Evolutionary conservation across 179 eudicot genomes (phyloP), one percentile per base, ranked within the genome.

Genomic region (Spergularia azorica): DNA sequence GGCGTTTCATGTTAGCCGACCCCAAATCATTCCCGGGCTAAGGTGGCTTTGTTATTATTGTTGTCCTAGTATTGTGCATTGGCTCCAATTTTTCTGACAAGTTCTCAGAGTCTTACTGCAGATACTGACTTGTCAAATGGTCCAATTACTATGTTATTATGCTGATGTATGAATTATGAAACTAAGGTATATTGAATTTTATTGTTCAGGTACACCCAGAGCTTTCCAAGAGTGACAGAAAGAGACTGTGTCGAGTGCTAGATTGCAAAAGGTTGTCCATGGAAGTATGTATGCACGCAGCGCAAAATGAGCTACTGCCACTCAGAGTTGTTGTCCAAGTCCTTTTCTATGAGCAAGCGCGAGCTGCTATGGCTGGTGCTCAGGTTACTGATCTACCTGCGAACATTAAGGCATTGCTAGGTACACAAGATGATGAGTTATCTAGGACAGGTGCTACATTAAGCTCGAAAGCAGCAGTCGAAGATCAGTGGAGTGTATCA

Each of bases 271-370:
- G 88, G 73, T 60, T 95, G 69, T 95, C 98, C 1, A 79, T 90
- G 83, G 89, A 91, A 77, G 89, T 84, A 7, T 90, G 96, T 75
- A 83, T 87, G 83, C 93, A 92, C 39, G 98, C 97, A 36, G 98
- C 97, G 4, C 97, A 95, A 67, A 95, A 95, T 46, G 98, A 95
- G 80, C 70, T 83, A 57, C 96, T 95, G 7, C 98, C 98, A 2
- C 82, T 95, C 54, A 79, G 98, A 70, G 88, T 91, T 1, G 92
- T 95, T 10, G 98, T 95, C 10, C 98, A 95, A 86, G 97, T 95
- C 74, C 96, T 95, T 17, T 95, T 95, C 86, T 90, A 85, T 64
- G 98, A 95, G 87, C 98, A 95, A 80, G 87, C 97, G 46, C 81
- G 97, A 61, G 82, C 90, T 43, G 86, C 92, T 46, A 87, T 76